These are phyloP conservation scores for Fraxinus velutina DNA, from an alignment of 305 asterid species.

Conservation along the genomic window DNA sequence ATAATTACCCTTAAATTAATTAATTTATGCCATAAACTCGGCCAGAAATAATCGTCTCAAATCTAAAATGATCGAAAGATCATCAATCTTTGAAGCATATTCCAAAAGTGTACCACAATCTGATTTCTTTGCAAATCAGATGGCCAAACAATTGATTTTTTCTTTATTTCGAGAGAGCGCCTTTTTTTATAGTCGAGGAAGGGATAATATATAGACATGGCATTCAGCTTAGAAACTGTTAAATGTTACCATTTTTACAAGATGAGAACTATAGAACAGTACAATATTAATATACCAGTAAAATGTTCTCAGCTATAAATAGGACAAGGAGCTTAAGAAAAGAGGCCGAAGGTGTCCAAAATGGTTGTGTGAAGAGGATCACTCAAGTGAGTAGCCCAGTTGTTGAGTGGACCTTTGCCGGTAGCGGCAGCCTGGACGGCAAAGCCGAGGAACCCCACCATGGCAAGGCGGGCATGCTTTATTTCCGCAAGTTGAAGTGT, in stretches of 20 bases:
- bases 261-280: slow-evolving; percentile 13
- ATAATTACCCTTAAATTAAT: no score
- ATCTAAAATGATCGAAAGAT: background rate
- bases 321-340: slow-evolving; percentile 34
- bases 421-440: slow-evolving; percentile 97
- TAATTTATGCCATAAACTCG: no score
- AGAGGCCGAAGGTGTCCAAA: slow-evolving; percentile 73
- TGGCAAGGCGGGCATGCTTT: slow-evolving; percentile 98
- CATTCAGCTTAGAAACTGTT: slow-evolving; percentile 13
- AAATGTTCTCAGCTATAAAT: background rate
- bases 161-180: background rate
- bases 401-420: slow-evolving; percentile 96
- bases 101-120: background rate
- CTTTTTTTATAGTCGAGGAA: background rate
- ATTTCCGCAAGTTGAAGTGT: slow-evolving; percentile 86
- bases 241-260: slow-evolving; percentile 33
- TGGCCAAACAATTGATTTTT: background rate
- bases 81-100: background rate
- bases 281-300: background rate
- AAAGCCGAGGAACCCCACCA: slow-evolving; percentile 88
- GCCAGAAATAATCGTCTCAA: background rate
- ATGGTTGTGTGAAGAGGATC: slow-evolving; percentile 99
- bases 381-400: slow-evolving; percentile 98
- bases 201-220: slow-evolving; percentile 6
- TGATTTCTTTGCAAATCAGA: background rate